A percentile compares a stretch with the other conserved stretches of the same genome.
These are phyloP conservation scores for Phytophthora citrophthora DNA, from an alignment of 352 stramenopile genomes.

Conservation along the genomic window DNA sequence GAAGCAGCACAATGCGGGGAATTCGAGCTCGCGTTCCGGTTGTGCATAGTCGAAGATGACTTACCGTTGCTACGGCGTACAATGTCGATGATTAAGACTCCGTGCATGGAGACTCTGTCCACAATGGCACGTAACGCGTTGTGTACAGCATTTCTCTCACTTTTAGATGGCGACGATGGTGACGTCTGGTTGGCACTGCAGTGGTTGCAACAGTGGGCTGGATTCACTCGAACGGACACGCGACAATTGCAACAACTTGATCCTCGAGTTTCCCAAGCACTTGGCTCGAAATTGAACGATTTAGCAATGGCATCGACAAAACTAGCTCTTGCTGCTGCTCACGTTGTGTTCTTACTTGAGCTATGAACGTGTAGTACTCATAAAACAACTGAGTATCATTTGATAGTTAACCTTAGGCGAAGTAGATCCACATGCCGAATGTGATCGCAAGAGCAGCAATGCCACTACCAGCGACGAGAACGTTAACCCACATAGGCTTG, in stretches of 20 bases:
- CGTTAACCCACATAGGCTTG: slow-evolving; percentile 59
- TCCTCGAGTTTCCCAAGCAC: slow-evolving; percentile 41
- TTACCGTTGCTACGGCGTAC: slow-evolving; percentile 44
- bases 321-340: slow-evolving; percentile 41
- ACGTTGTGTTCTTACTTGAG: slow-evolving; percentile 45
- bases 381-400: too few relatives aligned
- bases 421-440: slow-evolving; percentile 67
- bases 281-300: slow-evolving; percentile 39
- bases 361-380: slow-evolving; percentile 13
- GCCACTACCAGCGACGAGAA: slow-evolving; percentile 45
- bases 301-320: slow-evolving; percentile 36
- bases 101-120: slow-evolving; percentile 46
- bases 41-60: slow-evolving; percentile 67
- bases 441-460: slow-evolving; percentile 50
- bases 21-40: slow-evolving; percentile 54
- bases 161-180: slow-evolving; percentile 38
- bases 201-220: slow-evolving; percentile 50
- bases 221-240: slow-evolving; percentile 5
- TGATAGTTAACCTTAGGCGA: slow-evolving; percentile 24
- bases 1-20: slow-evolving; percentile 48
- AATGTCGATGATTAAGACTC: slow-evolving; percentile 35
- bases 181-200: slow-evolving; percentile 53
- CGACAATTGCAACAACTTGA: slow-evolving; percentile 40
- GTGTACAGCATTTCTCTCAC: slow-evolving; percentile 59
- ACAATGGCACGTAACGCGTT: slow-evolving; percentile 45